These are phyloP conservation scores for Parafenestella ontariensis DNA, from an alignment of 2,329 filamentous ascomycete species.

Conservation along the genomic window DNA sequence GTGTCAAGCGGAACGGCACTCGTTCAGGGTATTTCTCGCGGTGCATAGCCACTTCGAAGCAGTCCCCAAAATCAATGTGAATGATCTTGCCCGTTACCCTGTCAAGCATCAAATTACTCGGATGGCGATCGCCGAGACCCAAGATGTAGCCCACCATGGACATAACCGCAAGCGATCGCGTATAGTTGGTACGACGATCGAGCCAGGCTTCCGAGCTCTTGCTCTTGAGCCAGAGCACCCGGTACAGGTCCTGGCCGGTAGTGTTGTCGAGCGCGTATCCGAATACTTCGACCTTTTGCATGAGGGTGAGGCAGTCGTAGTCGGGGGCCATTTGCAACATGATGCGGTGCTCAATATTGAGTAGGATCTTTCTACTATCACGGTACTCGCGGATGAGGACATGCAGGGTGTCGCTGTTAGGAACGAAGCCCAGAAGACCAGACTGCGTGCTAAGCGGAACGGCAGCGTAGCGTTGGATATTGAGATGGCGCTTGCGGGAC, in stretches of 20 bases:
- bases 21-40: slow-evolving; percentile 98
- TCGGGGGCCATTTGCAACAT: slow-evolving; percentile 99
- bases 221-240: slow-evolving; percentile 97
- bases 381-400: slow-evolving; percentile 97
- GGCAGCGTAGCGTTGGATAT: slow-evolving; percentile 94
- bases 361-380: slow-evolving; percentile 93
- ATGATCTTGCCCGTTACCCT: slow-evolving; percentile 95
- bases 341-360: slow-evolving; percentile 99
- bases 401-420: slow-evolving; percentile 96
- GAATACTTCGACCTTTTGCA: slow-evolving; percentile 99
- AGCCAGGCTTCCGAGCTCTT: slow-evolving; percentile 98
- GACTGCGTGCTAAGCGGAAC: slow-evolving; percentile 97
- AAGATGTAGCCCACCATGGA: slow-evolving; percentile 99
- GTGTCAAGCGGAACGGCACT: slow-evolving; percentile 95
- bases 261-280: slow-evolving; percentile 99
- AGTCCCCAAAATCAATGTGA: slow-evolving; percentile 99
- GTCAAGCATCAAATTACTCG: slow-evolving; percentile 97
- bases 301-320: slow-evolving; percentile 96
- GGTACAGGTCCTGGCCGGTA: slow-evolving; percentile 96
- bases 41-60: slow-evolving; percentile 99
- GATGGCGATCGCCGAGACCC: slow-evolving; percentile 93
- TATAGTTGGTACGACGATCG: slow-evolving; percentile 98
- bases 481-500: slow-evolving; percentile 95
- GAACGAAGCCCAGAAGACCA: slow-evolving; percentile 93
- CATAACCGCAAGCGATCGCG: slow-evolving; percentile 96